Conservation (phyloP, 306 rosid species). For the Cucurbita moschata region DNA sequence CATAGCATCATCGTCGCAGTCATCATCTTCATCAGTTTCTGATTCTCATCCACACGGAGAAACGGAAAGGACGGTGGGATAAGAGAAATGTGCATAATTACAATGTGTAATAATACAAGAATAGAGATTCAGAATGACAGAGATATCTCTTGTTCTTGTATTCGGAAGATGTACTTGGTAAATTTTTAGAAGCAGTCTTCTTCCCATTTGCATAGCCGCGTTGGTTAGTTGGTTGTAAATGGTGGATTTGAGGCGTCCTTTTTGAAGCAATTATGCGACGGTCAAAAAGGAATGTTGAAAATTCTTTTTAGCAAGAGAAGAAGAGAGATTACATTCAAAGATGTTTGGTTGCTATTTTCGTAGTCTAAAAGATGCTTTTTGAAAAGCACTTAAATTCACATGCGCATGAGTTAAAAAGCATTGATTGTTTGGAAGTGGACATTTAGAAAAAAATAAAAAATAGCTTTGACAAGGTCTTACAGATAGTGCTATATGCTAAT, state of each 20-base stretch:
- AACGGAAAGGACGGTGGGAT: conserved; percentile 1
- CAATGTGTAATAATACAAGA: conserved; percentile 6
- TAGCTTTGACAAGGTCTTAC: background rate
- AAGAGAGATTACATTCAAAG: background rate
- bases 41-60: conserved; percentile 11
- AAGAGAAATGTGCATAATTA: background rate
- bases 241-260: background rate
- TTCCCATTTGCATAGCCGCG: background rate
- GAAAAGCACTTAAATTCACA: background rate
- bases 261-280: background rate
- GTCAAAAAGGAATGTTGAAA: background rate
- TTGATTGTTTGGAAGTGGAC: background rate
- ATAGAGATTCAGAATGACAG: background rate
- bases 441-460: background rate
- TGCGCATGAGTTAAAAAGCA: background rate
- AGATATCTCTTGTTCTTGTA: background rate
- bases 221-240: background rate
- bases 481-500: background rate
- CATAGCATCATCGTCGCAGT: conserved; percentile 10
- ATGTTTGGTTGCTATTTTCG: background rate
- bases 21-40: background rate
- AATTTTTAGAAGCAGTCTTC: conserved; percentile 1
- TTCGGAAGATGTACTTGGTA: conserved; percentile 1
- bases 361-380: background rate
- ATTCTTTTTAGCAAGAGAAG: background rate